phyloP scores from a whole-genome alignment of 2,329 filamentous ascomycete genomes.

The Tolypocladium amazonense region DNA sequence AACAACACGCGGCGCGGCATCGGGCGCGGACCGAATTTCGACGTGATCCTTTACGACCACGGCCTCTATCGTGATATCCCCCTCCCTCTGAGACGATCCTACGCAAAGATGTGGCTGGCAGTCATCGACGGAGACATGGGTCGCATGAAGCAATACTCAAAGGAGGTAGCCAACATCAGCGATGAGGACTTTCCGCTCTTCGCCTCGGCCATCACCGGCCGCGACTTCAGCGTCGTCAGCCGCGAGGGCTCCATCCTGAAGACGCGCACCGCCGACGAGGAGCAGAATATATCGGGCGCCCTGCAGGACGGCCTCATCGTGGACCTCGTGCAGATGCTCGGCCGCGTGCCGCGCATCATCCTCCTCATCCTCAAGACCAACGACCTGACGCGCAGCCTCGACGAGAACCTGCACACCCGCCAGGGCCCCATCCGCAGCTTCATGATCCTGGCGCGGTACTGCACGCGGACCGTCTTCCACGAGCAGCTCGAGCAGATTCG shows the following conservation, averaged over 20 bases:
- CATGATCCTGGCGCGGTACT: constrained; percentile 59
- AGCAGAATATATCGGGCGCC: constrained; percentile 73
- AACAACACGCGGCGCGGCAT: constrained; percentile 48
- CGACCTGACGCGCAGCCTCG: constrained; percentile 84
- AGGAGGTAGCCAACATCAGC: constrained; percentile 78
- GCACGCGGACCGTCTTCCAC: constrained; percentile 53
- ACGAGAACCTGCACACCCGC: constrained; percentile 76
- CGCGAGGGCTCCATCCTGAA: constrained; percentile 42
- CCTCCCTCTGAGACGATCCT: constrained; percentile 63
- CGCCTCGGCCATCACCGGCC: constrained; percentile 88
- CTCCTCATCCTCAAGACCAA: constrained; percentile 96
- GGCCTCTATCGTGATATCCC: constrained; percentile 93
- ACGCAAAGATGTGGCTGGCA: constrained; percentile 95
- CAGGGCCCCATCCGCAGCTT: constrained; percentile 55
- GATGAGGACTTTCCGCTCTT: constrained; percentile 92
- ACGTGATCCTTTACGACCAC: constrained; percentile 93
- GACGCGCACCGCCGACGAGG: constrained; percentile 63
- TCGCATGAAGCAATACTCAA: constrained; percentile 78
- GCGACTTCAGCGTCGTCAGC: constrained; percentile 74
- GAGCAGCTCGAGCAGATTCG: constrained; percentile 52
- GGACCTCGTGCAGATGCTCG: constrained; percentile 78
- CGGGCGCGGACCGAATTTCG: constrained; percentile 61
- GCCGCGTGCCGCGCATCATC: constrained; percentile 83
- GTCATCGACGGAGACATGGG: constrained; percentile 82
- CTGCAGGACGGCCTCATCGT: constrained; percentile 82